phyloP scores from a whole-genome alignment of 345 rosid species.

The Syzygium oleosum region DNA sequence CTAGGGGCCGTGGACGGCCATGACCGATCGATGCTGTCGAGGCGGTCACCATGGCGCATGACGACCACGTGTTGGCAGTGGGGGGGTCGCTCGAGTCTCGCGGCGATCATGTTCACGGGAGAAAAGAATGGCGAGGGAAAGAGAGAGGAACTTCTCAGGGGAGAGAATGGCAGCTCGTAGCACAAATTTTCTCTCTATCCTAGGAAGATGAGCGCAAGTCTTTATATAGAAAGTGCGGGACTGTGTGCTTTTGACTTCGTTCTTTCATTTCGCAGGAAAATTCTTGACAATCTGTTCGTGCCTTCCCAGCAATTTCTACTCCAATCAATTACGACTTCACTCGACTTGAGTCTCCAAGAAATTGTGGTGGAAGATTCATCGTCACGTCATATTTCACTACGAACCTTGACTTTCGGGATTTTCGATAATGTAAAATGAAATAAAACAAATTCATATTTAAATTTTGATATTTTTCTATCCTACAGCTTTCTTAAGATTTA shows the following conservation, averaged over 20 bases:
- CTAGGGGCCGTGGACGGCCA: constrained; percentile 55
- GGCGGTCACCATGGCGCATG: constrained; percentile 91
- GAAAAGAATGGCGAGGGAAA: not conserved
- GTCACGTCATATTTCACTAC: not conserved
- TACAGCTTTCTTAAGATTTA: not conserved
- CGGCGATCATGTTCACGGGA: not conserved
- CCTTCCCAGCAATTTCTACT: not conserved
- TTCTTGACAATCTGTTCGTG: not conserved
- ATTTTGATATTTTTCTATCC: not conserved
- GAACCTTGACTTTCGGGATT: not conserved
- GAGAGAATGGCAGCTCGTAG: not conserved
- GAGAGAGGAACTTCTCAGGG: not conserved
- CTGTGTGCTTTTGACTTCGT: not conserved
- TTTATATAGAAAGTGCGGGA: not conserved
- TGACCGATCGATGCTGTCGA: constrained; percentile 48
- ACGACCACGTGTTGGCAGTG: constrained; percentile 55
- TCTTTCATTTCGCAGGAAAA: not conserved
- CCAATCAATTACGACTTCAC: not conserved
- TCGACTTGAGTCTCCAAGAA: not conserved
- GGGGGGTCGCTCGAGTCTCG: not conserved
- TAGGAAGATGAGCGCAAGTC: not conserved
- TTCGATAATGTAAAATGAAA: not conserved
- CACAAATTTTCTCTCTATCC: not conserved
- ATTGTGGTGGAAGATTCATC: not conserved
- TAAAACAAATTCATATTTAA: not conserved